Conservation (phyloP, 306 rosid genomes). For the Oemleria cerasiformis region DNA sequence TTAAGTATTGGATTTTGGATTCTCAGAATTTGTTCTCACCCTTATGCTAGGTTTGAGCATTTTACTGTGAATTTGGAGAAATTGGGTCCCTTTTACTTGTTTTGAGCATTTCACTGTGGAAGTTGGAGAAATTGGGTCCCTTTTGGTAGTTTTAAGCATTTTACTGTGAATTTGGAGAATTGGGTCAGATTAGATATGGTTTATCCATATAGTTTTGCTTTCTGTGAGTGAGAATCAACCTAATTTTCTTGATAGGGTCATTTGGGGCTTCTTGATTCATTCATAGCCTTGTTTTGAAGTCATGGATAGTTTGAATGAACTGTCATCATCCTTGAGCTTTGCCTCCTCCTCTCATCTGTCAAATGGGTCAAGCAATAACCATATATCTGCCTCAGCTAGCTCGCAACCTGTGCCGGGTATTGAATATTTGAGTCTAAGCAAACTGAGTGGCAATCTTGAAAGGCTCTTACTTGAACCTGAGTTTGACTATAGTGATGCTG, state of each 20-base stretch:
- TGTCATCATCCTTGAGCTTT: constrained; percentile 75
- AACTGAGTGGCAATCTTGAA: constrained; percentile 81
- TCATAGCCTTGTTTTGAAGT: constrained; percentile 15
- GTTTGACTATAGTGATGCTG: constrained; percentile 71
- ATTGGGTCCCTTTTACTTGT: not conserved
- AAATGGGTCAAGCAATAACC: constrained; percentile 56
- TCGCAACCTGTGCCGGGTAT: constrained; percentile 39
- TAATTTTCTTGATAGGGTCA: constrained; percentile 7
- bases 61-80: constrained; percentile 5
- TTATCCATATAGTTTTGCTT: not conserved
- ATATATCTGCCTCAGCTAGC: constrained; percentile 38
- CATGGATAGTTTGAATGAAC: constrained; percentile 68
- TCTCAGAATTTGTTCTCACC: not conserved
- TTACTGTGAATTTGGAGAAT: constrained; percentile 5
- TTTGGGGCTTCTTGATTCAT: constrained; percentile 22
- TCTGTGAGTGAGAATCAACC: constrained; percentile 10
- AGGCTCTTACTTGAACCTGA: constrained; percentile 57
- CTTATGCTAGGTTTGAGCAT: constrained; percentile 10
- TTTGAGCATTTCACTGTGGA: not conserved
- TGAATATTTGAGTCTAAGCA: constrained; percentile 60
- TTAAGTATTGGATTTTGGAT: not conserved
- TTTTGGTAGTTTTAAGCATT: constrained; percentile 14
- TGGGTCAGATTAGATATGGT: constrained; percentile 16
- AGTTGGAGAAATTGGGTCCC: not conserved
- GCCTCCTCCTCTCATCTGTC: constrained; percentile 61